Evolutionary conservation across 768 basidiomycete genomes (phyloP).

Genomic region (Hortiboletus campestris): DNA sequence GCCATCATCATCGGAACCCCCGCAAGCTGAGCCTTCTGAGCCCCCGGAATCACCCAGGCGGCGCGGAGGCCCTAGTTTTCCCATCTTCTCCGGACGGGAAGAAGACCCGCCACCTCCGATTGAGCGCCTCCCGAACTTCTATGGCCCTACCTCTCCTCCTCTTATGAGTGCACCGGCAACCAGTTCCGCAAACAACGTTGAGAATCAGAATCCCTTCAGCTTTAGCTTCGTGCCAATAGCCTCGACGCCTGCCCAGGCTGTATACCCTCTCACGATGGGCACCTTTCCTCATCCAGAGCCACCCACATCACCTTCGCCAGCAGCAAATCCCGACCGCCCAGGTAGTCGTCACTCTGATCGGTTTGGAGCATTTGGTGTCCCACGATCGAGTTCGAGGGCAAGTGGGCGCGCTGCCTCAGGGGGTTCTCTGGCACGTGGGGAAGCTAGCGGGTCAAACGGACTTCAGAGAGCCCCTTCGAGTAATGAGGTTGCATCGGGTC

Average conservation of each 20-base stretch:
- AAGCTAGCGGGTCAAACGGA: conserved; percentile 24
- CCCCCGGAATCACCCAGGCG: conserved; percentile 12
- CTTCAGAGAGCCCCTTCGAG: conserved; percentile 39
- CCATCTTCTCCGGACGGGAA: conserved; percentile 45
- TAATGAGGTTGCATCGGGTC: conserved; percentile 44
- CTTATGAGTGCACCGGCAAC: conserved; percentile 36
- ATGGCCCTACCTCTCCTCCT: conserved; percentile 43
- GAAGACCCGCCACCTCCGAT: conserved; percentile 51
- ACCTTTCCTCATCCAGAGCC: conserved; percentile 35
- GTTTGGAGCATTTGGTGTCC: conserved; percentile 28
- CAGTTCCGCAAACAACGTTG: conserved; percentile 47
- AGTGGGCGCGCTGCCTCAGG: conserved; percentile 30
- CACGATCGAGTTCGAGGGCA: conserved; percentile 40
- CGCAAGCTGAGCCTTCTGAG: conserved; percentile 18
- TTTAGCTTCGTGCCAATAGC: conserved; percentile 53
- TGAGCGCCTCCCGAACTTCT: conserved; percentile 52
- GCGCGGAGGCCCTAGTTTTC: conserved; percentile 42
- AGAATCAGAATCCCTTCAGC: conserved; percentile 54
- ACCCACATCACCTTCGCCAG: conserved; percentile 35
- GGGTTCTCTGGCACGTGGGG: conserved; percentile 25
- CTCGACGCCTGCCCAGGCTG: conserved; percentile 48
- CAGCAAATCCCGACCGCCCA: conserved; percentile 31
- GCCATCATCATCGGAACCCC: conserved; percentile 7
- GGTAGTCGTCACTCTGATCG: conserved; percentile 34
- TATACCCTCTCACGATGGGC: conserved; percentile 38